These are phyloP conservation scores for Echites panduratus DNA, from an alignment of 257 asterid genomes.

Conservation along the genomic window DNA sequence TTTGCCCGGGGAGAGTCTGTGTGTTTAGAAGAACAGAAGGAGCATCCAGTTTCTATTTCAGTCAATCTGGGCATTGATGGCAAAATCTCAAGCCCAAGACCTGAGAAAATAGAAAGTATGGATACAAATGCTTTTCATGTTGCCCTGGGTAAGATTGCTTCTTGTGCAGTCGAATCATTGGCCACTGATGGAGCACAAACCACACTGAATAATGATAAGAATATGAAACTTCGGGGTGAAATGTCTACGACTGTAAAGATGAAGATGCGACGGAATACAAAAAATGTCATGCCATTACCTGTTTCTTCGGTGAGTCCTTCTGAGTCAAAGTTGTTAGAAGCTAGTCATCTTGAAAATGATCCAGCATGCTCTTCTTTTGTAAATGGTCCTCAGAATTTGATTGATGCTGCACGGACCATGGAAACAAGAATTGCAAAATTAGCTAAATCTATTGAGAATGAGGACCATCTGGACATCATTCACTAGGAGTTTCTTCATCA, in stretches of 20 bases:
- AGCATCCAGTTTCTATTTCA: conserved; percentile 1
- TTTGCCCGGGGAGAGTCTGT: conserved; percentile 7
- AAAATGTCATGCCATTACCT: conserved; percentile 1
- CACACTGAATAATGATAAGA: conserved; percentile 5
- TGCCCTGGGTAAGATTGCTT: conserved; percentile 4
- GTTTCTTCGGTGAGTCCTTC: conserved; percentile 13
- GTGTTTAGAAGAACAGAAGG: conserved; percentile 14
- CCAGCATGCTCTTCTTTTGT: conserved; percentile 13
- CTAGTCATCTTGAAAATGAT: conserved; percentile 6
- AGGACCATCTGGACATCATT: too few relatives aligned
- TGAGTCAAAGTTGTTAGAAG: conserved; percentile 15
- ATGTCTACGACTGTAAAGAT: not conserved
- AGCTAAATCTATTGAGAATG: conserved; percentile 7
- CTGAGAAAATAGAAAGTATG: conserved; percentile 4
- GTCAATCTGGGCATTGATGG: not conserved
- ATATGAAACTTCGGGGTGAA: conserved; percentile 11
- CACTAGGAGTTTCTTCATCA: not conserved
- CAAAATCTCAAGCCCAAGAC: too few relatives aligned
- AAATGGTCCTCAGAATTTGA: conserved; percentile 11
- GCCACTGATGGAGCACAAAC: conserved; percentile 2
- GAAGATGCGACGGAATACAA: not conserved
- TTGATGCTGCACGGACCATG: conserved; percentile 11
- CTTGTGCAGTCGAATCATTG: conserved; percentile 4
- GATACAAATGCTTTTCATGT: conserved; percentile 9
- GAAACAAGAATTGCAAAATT: conserved; percentile 8